phyloP scores from a whole-genome alignment of 345 rosid species.

The Gossypium raimondii region DNA sequence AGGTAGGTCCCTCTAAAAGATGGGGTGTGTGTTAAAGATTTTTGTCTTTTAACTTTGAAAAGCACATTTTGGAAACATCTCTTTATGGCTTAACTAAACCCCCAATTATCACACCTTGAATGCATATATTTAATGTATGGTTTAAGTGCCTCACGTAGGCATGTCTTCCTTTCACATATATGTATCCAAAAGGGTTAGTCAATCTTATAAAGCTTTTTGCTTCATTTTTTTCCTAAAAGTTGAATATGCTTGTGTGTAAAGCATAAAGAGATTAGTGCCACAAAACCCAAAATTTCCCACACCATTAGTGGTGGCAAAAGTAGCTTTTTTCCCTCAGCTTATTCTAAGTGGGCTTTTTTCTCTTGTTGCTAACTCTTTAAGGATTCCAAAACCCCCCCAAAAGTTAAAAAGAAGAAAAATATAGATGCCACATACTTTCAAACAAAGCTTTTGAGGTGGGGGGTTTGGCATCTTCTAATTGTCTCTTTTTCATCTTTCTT shows the following conservation, averaged over 20 bases:
- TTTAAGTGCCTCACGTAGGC: slow-evolving; percentile 36
- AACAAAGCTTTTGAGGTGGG: slow-evolving; percentile 37
- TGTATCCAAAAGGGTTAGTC: slow-evolving; percentile 15
- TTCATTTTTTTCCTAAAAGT: slow-evolving; percentile 22
- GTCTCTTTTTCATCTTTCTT: neutral
- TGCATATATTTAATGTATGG: slow-evolving; percentile 19
- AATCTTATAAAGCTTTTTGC: slow-evolving; percentile 21
- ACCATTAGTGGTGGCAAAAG: slow-evolving; percentile 33
- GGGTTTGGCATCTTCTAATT: slow-evolving; percentile 32
- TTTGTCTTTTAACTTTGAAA: slow-evolving; percentile 33
- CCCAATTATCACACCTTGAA: slow-evolving; percentile 17
- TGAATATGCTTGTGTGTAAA: slow-evolving; percentile 43
- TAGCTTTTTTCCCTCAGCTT: slow-evolving; percentile 27
- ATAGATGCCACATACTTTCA: slow-evolving; percentile 30
- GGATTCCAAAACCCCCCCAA: slow-evolving; percentile 28
- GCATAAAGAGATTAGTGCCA: slow-evolving; percentile 32
- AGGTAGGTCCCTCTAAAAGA: slow-evolving; percentile 30
- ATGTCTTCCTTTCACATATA: slow-evolving; percentile 24
- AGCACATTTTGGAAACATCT: slow-evolving; percentile 21
- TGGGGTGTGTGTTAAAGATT: neutral
- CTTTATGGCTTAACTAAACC: slow-evolving; percentile 38
- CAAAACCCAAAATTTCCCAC: slow-evolving; percentile 33
- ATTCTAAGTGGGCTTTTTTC: slow-evolving; percentile 28
- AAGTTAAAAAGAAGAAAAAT: slow-evolving; percentile 16
- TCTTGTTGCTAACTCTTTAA: slow-evolving; percentile 32